Evolutionary conservation across 108 stramenopile genomes (phyloP).

Genomic region (Cyclotella kingstonii): DNA sequence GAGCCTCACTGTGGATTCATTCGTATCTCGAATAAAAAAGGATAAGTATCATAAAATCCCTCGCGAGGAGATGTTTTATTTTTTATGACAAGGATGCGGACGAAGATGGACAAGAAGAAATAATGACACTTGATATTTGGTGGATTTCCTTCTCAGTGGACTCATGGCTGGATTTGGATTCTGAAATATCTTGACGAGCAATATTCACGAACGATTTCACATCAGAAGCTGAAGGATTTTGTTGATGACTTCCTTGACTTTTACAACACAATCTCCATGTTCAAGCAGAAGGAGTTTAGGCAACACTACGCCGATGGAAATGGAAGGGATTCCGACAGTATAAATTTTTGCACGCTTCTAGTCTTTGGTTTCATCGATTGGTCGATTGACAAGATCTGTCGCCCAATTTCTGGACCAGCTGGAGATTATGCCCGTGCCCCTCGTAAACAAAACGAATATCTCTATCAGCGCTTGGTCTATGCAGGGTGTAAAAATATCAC

Average conservation of each 20-base stretch:
- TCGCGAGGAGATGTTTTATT: no score
- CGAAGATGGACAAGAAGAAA: no score
- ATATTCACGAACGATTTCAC: no score
- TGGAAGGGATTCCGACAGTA: neutral
- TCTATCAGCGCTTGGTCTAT: conserved; percentile 9
- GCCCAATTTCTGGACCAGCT: conserved; percentile 15
- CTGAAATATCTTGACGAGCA: no score
- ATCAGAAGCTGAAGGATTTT: neutral
- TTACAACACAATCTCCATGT: neutral
- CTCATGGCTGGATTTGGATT: no score
- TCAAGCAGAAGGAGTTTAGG: neutral
- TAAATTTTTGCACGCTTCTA: conserved; percentile 4
- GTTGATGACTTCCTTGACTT: neutral
- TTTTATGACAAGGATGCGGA: no score
- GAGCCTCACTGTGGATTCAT: no score
- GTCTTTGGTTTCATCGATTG: conserved; percentile 25
- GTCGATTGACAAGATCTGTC: conserved; percentile 10
- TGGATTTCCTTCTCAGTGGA: no score
- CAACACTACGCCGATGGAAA: conserved; percentile 1
- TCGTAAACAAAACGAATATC: conserved; percentile 1
- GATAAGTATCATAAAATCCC: no score
- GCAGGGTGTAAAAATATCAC: conserved; percentile 20
- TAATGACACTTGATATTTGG: no score
- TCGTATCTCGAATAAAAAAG: no score
- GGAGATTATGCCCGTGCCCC: conserved; percentile 21